Conservation (phyloP, 75 land plant species). For the Pseudotsuga menziesii region DNA sequence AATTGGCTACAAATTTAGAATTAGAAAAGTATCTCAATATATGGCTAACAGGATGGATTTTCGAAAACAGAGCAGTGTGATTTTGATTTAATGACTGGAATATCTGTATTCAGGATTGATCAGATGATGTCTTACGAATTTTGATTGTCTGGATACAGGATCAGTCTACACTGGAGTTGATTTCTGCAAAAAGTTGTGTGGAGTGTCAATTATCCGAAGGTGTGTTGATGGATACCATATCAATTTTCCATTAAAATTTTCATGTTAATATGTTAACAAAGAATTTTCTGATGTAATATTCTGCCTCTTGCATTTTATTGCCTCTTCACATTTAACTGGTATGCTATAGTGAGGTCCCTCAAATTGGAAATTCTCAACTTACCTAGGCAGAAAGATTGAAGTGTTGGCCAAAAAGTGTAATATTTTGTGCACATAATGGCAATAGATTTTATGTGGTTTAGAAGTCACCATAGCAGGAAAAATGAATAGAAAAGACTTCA, state of each 20-base stretch:
- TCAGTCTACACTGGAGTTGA: conserved; percentile 87
- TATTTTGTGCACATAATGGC: background rate
- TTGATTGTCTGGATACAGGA: conserved; percentile 21
- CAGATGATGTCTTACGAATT: background rate
- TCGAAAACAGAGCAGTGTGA: too few relatives aligned
- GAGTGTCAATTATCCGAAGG: conserved; percentile 90
- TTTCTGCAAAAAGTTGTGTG: conserved; percentile 91
- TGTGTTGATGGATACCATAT: background rate
- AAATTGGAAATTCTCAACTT: background rate
- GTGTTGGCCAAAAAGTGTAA: background rate
- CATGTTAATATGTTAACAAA: background rate
- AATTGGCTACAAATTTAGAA: too few relatives aligned
- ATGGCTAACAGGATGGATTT: too few relatives aligned
- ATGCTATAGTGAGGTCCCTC: background rate
- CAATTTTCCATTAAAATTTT: background rate
- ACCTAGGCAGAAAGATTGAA: background rate
- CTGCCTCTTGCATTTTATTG: background rate
- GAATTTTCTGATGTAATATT: background rate
- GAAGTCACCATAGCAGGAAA: background rate
- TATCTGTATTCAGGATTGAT: too few relatives aligned
- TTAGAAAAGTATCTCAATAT: too few relatives aligned
- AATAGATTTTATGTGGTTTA: background rate
- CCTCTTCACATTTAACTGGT: background rate
- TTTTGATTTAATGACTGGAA: too few relatives aligned
- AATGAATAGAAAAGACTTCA: background rate